phyloP scores from a whole-genome alignment of 805 yeast species.

The Lipomyces starkeyi region DNA sequence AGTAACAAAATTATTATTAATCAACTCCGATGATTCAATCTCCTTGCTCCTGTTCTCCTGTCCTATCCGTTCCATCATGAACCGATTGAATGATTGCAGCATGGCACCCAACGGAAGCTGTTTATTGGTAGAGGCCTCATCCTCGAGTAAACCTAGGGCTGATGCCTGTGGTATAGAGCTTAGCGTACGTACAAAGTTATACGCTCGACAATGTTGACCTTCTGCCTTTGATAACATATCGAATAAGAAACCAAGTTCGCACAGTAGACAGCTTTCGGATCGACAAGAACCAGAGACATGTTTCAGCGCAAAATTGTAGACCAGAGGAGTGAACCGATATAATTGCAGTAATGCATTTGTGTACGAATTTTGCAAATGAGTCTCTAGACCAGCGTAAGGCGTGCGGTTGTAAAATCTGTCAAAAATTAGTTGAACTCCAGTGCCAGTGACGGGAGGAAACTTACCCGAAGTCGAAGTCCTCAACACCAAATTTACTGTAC shows the following conservation, averaged over 20 bases:
- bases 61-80: constrained; percentile 61
- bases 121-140: constrained; percentile 43
- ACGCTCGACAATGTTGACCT: constrained; percentile 78
- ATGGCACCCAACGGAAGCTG: constrained; percentile 39
- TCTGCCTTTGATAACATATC: constrained; percentile 88
- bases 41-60: constrained; percentile 48
- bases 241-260: constrained; percentile 85
- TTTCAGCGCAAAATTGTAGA: constrained; percentile 68
- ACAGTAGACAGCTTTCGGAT: constrained; percentile 56
- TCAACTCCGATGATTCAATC: constrained; percentile 26
- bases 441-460: neutral
- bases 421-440: neutral
- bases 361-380: constrained; percentile 78
- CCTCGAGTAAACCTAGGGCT: constrained; percentile 59
- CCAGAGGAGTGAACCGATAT: constrained; percentile 74
- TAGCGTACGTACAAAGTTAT: constrained; percentile 71
- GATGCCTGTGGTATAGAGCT: constrained; percentile 58
- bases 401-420: constrained; percentile 71
- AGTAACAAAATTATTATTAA: neutral
- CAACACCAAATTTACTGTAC: constrained; percentile 89
- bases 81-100: constrained; percentile 63
- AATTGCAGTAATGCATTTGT: constrained; percentile 81
- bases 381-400: constrained; percentile 80
- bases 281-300: constrained; percentile 62
- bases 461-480: constrained; percentile 83